Conservation (phyloP, 1,284 basidiomycete species). For the Mycena citricolor region DNA sequence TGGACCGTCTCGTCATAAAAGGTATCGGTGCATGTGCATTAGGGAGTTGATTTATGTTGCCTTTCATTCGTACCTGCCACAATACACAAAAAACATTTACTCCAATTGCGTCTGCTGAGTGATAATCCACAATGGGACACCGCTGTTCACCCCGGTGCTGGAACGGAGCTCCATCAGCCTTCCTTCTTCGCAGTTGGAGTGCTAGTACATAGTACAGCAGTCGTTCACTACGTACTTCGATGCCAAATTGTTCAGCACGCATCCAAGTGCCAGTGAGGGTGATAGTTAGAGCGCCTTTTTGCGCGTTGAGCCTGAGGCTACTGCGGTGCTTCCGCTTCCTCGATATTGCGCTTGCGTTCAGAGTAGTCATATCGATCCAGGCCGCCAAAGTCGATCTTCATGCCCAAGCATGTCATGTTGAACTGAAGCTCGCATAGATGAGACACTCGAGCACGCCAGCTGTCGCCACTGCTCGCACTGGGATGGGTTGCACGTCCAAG, state of each 20-base stretch:
- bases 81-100: slow-evolving; percentile 38
- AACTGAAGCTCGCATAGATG: slow-evolving; percentile 74
- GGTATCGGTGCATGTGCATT: slow-evolving; percentile 28
- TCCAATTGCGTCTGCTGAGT: too few relatives aligned
- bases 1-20: slow-evolving; percentile 85
- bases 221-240: too few relatives aligned
- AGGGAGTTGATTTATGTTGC: slow-evolving; percentile 21
- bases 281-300: too few relatives aligned
- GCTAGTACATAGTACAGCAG: too few relatives aligned
- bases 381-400: slow-evolving; percentile 75
- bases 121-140: too few relatives aligned
- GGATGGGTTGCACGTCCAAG: too few relatives aligned
- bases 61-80: slow-evolving; percentile 36
- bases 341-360: slow-evolving; percentile 62
- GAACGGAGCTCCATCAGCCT: too few relatives aligned
- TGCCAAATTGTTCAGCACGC: too few relatives aligned
- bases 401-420: slow-evolving; percentile 57
- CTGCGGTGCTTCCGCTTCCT: slow-evolving; percentile 43
- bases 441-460: slow-evolving; percentile 69
- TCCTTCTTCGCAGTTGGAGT: too few relatives aligned
- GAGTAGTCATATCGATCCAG: slow-evolving; percentile 67
- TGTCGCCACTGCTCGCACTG: slow-evolving; percentile 57
- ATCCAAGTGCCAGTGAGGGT: too few relatives aligned
- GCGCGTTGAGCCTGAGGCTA: slow-evolving; percentile 17
- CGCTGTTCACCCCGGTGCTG: too few relatives aligned